These are phyloP conservation scores for Candida pini DNA, from an alignment of 805 yeast species.

Conservation along the genomic window DNA sequence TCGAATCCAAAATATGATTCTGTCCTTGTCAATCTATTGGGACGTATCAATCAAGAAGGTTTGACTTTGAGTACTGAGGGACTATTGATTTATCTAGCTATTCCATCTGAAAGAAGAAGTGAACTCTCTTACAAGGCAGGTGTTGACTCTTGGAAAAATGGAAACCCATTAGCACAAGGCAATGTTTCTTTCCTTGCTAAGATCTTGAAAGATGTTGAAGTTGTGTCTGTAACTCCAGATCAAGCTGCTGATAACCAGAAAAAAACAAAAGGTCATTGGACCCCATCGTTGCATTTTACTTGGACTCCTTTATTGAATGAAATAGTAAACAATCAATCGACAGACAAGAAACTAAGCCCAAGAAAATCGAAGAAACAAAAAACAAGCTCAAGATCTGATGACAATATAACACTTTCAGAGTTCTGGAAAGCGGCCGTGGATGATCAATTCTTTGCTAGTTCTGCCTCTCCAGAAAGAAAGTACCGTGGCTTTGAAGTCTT, in stretches of 20 bases:
- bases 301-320: slow-evolving; percentile 59
- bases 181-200: slow-evolving; percentile 58
- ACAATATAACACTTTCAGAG: slow-evolving; percentile 40
- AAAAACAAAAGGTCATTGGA: slow-evolving; percentile 65
- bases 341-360: slow-evolving; percentile 20
- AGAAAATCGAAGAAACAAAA: slow-evolving; percentile 32
- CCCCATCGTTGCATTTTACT: slow-evolving; percentile 67
- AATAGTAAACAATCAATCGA: slow-evolving; percentile 21
- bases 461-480: slow-evolving; percentile 81
- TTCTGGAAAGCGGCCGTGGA: slow-evolving; percentile 82
- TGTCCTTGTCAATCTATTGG: slow-evolving; percentile 26
- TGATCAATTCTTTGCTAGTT: slow-evolving; percentile 68
- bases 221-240: slow-evolving; percentile 31
- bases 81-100: slow-evolving; percentile 58
- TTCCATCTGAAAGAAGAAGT: slow-evolving; percentile 31
- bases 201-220: slow-evolving; percentile 55
- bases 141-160: slow-evolving; percentile 53
- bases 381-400: slow-evolving; percentile 8
- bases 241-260: slow-evolving; percentile 35
- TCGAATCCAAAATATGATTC: slow-evolving; percentile 8
- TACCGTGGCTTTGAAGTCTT: slow-evolving; percentile 81
- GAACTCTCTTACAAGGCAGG: slow-evolving; percentile 13
- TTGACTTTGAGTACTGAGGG: slow-evolving; percentile 75
- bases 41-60: slow-evolving; percentile 42
- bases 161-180: slow-evolving; percentile 68